Conservation (phyloP, 768 basidiomycete genomes). For the Obba rivulosa region DNA sequence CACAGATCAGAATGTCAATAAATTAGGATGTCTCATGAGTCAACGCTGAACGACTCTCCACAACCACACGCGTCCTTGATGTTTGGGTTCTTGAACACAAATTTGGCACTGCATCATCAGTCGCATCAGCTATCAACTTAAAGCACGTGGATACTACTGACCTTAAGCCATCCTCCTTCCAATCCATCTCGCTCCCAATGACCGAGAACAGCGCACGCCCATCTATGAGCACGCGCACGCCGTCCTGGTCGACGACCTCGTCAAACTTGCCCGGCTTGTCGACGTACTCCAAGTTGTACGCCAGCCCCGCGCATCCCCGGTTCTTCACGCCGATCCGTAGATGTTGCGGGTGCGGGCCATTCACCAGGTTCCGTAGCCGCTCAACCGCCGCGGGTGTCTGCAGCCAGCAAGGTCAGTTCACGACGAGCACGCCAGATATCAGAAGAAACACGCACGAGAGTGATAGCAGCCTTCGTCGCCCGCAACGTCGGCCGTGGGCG, state of each 20-base stretch:
- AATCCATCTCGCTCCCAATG: conserved; percentile 99
- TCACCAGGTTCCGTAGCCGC: conserved; percentile 66
- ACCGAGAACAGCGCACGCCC: conserved; percentile 96
- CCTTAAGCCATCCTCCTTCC: conserved; percentile 91
- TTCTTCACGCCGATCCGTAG: conserved; percentile 95
- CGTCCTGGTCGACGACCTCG: conserved; percentile 95
- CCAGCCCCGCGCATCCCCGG: conserved; percentile 92
- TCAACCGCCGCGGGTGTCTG: conserved; percentile 79
- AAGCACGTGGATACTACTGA: conserved; percentile 31
- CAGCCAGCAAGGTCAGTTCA: background rate
- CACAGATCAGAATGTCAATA: conserved; percentile 1
- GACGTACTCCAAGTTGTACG: conserved; percentile 94
- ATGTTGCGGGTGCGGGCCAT: conserved; percentile 83
- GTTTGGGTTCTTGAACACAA: conserved; percentile 86
- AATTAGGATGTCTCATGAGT: conserved; percentile 13
- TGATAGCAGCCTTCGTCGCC: conserved; percentile 71
- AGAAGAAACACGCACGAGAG: conserved; percentile 44
- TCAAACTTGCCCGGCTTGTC: conserved; percentile 88
- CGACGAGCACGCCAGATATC: background rate
- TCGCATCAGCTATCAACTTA: conserved; percentile 5
- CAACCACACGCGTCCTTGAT: conserved; percentile 94
- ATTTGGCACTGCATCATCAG: conserved; percentile 54
- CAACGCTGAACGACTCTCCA: conserved; percentile 84
- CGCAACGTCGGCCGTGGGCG: conserved; percentile 61
- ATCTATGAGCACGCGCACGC: conserved; percentile 90